Conservation (phyloP, 2,329 filamentous ascomycete genomes). For the Rhynchosporium agropyri region DNA sequence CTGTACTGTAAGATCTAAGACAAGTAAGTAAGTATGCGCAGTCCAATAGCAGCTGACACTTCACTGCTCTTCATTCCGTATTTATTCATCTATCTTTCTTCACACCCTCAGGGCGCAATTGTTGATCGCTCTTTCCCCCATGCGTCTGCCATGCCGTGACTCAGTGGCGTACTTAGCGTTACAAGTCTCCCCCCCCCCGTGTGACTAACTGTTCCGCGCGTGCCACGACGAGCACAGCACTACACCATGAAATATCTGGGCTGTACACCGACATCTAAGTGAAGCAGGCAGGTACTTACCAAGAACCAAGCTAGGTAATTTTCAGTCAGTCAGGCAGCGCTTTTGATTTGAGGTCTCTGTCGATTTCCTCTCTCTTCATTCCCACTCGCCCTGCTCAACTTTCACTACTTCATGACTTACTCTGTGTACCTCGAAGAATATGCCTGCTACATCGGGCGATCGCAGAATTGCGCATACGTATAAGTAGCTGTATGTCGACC, state of each 20-base stretch:
- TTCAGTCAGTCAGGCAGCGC: constrained; percentile 25
- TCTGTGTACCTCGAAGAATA: constrained; percentile 12
- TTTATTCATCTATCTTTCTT: background rate
- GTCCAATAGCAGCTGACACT: constrained; percentile 16
- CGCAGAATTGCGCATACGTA: background rate
- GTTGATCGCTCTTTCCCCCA: constrained; percentile 12
- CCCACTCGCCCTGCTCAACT: background rate
- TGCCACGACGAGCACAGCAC: constrained; percentile 28
- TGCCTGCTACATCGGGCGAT: constrained; percentile 12
- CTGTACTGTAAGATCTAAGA: background rate
- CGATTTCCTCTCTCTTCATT: background rate
- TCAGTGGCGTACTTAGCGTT: constrained; percentile 27
- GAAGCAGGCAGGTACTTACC: constrained; percentile 6
- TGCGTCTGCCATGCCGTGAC: constrained; percentile 18
- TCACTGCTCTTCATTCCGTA: background rate
- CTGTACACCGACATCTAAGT: constrained; percentile 24
- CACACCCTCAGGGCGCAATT: constrained; percentile 15
- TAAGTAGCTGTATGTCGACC: constrained; percentile 9
- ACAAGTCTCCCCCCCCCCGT: constrained; percentile 29
- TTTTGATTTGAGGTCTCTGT: constrained; percentile 1
- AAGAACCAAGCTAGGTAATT: constrained; percentile 4
- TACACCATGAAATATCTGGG: background rate
- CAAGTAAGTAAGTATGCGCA: background rate
- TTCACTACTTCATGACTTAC: background rate
- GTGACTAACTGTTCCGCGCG: constrained; percentile 37